Evolutionary conservation across 73 alveolate species (phyloP).

Genomic region (Symbiodinium pilosum): DNA sequence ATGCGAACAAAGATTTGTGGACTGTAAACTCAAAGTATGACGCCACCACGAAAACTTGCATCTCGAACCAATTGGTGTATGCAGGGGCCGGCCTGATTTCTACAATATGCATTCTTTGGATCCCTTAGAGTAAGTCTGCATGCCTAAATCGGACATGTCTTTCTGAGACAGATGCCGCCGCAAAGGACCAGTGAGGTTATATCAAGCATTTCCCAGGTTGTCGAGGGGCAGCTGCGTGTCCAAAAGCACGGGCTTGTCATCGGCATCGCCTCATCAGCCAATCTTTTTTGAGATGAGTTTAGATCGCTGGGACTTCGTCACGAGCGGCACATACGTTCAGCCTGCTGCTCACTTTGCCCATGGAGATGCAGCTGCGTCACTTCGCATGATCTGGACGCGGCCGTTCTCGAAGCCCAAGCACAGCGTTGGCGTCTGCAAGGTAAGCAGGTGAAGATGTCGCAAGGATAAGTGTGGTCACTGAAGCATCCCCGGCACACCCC

Average conservation of each 20-base stretch:
- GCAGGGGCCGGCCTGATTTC: too few relatives aligned
- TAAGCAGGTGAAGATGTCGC: not conserved
- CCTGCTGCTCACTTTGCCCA: not conserved
- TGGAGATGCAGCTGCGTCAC: slow-evolving; percentile 85
- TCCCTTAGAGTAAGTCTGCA: too few relatives aligned
- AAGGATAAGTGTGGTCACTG: not conserved
- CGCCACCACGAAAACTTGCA: too few relatives aligned
- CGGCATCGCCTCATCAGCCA: slow-evolving; percentile 56
- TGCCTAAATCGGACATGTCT: not conserved
- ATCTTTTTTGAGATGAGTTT: too few relatives aligned
- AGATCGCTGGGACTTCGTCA: too few relatives aligned
- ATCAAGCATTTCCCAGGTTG: too few relatives aligned
- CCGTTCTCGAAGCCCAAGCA: slow-evolving; percentile 98
- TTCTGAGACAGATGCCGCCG: not conserved
- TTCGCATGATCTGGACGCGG: slow-evolving; percentile 98
- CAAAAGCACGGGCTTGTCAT: slow-evolving; percentile 90
- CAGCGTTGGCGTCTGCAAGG: slow-evolving; percentile 86
- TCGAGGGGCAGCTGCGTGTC: slow-evolving; percentile 70
- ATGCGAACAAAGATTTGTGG: too few relatives aligned
- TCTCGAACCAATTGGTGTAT: too few relatives aligned
- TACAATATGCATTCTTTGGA: too few relatives aligned
- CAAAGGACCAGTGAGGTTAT: too few relatives aligned
- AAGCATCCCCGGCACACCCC: not conserved
- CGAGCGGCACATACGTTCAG: not conserved
- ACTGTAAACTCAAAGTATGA: too few relatives aligned